Evolutionary conservation across 495 filamentous ascomycete genomes (phyloP).

Genomic region (Penicillium turbatum): DNA sequence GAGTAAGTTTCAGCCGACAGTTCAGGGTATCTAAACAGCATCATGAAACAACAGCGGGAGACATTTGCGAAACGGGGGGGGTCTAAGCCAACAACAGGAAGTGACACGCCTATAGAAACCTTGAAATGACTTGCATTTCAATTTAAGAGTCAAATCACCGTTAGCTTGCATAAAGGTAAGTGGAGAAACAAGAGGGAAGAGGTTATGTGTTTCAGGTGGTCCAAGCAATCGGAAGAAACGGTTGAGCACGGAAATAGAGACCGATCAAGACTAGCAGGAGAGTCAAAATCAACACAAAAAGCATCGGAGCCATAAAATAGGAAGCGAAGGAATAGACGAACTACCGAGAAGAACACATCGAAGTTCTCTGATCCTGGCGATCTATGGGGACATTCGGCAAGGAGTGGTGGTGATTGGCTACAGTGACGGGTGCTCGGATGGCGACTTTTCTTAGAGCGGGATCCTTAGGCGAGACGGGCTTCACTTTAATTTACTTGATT

Average conservation of each 20-base stretch:
- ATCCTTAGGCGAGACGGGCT: slow-evolving; percentile 38
- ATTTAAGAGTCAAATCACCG: background rate
- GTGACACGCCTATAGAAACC: background rate
- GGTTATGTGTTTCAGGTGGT: background rate
- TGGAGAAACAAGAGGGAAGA: background rate
- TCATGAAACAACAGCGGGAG: background rate
- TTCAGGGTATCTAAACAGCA: background rate
- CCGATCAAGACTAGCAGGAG: slow-evolving; percentile 3
- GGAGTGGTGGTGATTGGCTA: slow-evolving; percentile 33
- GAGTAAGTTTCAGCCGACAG: background rate
- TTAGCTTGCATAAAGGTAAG: background rate
- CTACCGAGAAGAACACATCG: background rate
- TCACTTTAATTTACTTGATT: slow-evolving; percentile 15
- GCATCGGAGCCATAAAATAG: background rate
- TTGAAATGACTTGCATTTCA: background rate
- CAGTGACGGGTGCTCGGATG: slow-evolving; percentile 20
- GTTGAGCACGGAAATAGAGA: background rate
- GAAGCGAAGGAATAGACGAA: background rate
- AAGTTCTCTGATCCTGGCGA: slow-evolving; percentile 1
- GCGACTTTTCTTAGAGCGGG: slow-evolving; percentile 39
- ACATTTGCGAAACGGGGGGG: background rate
- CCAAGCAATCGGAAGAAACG: slow-evolving; percentile 11
- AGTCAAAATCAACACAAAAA: background rate
- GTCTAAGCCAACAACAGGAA: background rate
- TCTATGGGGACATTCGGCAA: slow-evolving; percentile 36